A percentile compares a stretch with the other conserved stretches of the same genome.
These are phyloP conservation scores for Wallacemonas collosoma DNA, from an alignment of 208 protist species.

Conservation along the genomic window DNA sequence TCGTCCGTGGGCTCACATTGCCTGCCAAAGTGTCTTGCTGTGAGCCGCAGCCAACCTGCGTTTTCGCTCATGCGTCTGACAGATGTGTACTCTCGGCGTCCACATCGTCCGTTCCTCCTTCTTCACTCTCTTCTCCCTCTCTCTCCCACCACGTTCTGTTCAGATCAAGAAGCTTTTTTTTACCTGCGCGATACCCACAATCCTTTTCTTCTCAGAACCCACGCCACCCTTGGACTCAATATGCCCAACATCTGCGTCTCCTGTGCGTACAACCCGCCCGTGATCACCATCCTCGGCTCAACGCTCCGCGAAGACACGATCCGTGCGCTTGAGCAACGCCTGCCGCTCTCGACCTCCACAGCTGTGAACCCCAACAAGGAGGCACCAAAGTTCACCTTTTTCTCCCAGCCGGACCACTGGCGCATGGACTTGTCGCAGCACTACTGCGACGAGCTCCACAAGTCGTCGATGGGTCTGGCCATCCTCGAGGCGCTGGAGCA, in stretches of 20 bases:
- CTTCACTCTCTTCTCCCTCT: conserved; percentile 13
- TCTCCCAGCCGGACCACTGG: conserved; percentile 86
- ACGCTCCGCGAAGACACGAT: conserved; percentile 89
- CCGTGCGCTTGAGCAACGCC: conserved; percentile 70
- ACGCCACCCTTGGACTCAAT: conserved; percentile 1
- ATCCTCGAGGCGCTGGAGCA: conserved; percentile 81
- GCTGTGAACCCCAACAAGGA: conserved; percentile 72
- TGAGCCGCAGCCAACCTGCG: too few species aligned
- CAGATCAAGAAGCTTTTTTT: not conserved
- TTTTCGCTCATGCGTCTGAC: too few species aligned
- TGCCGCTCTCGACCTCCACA: conserved; percentile 77
- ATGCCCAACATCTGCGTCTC: conserved; percentile 94
- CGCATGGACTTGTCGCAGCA: conserved; percentile 88
- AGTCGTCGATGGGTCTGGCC: conserved; percentile 71
- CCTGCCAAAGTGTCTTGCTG: too few species aligned
- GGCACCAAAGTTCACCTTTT: conserved; percentile 72
- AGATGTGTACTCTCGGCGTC: conserved; percentile 14
- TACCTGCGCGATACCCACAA: not conserved
- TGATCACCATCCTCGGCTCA: conserved; percentile 85
- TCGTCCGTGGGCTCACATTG: too few species aligned
- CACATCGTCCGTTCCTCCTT: conserved; percentile 15
- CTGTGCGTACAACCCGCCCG: conserved; percentile 89
- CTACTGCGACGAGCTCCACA: conserved; percentile 92
- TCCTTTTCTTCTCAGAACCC: not conserved
- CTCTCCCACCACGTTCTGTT: not conserved